phyloP scores from a whole-genome alignment of 345 rosid genomes.

The Combretum micranthum region DNA sequence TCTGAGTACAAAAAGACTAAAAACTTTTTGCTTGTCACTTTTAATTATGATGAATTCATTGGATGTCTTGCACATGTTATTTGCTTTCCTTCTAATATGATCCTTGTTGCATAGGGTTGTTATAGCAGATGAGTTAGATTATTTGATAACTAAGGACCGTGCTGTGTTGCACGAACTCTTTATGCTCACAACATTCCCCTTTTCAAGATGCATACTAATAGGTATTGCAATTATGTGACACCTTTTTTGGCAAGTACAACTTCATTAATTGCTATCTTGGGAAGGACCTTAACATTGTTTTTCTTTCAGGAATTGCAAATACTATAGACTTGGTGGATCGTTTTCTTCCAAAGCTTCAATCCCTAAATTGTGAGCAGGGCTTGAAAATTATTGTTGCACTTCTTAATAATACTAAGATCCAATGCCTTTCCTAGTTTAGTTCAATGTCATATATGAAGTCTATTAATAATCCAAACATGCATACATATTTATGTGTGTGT shows the following conservation, averaged over 20 bases:
- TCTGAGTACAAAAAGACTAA: neutral
- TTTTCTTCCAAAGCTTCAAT: slow-evolving; percentile 77
- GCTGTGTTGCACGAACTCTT: slow-evolving; percentile 89
- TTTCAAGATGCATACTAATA: slow-evolving; percentile 69
- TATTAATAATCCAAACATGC: too few relatives aligned
- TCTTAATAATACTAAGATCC: too few relatives aligned
- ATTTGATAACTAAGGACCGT: slow-evolving; percentile 72
- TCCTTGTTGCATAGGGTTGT: slow-evolving; percentile 44
- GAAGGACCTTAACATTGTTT: neutral
- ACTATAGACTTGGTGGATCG: slow-evolving; percentile 89
- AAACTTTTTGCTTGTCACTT: neutral
- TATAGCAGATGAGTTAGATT: slow-evolving; percentile 88
- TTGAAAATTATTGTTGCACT: too few relatives aligned
- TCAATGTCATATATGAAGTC: too few relatives aligned
- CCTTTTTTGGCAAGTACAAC: neutral
- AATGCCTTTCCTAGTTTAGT: too few relatives aligned
- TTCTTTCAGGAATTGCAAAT: slow-evolving; percentile 73
- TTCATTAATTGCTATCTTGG: neutral
- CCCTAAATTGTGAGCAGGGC: slow-evolving; percentile 59
- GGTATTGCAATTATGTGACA: slow-evolving; percentile 26
- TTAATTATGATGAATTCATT: neutral
- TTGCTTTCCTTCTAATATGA: slow-evolving; percentile 5
- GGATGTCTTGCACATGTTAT: neutral
- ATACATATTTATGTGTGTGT: too few relatives aligned
- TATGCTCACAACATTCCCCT: slow-evolving; percentile 82